Conservation (phyloP, 495 filamentous ascomycete species). For the Aspergillus steynii region DNA sequence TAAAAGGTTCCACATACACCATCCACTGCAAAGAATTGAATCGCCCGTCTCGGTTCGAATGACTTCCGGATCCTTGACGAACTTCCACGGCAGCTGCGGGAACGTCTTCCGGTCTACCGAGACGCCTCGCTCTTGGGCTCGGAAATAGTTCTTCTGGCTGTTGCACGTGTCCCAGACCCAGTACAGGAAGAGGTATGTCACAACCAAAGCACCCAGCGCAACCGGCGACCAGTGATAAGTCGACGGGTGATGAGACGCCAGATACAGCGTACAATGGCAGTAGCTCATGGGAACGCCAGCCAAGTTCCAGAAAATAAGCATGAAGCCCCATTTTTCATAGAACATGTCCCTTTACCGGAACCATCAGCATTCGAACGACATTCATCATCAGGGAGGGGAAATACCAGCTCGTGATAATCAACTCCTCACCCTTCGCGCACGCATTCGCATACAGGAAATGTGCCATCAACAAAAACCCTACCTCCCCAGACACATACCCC, state of each 20-base stretch:
- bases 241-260: constrained; percentile 79
- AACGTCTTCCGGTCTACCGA: constrained; percentile 73
- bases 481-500: constrained; percentile 86
- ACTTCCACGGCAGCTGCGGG: constrained; percentile 84
- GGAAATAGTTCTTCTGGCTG: constrained; percentile 92
- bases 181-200: constrained; percentile 79
- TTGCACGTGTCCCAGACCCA: constrained; percentile 90
- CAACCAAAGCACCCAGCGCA: constrained; percentile 60
- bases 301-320: constrained; percentile 99
- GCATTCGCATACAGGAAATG: constrained; percentile 94
- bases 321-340: constrained; percentile 98
- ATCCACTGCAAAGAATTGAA: constrained; percentile 81
- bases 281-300: constrained; percentile 93
- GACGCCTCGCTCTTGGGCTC: constrained; percentile 73
- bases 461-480: constrained; percentile 81
- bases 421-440: constrained; percentile 91
- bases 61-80: constrained; percentile 70
- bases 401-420: constrained; percentile 85
- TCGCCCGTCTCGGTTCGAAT: constrained; percentile 76
- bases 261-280: constrained; percentile 91
- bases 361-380: background rate
- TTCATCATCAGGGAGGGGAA: constrained; percentile 11
- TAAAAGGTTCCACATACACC: constrained; percentile 55
- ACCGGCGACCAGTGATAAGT: constrained; percentile 72
- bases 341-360: constrained; percentile 78